A percentile compares a stretch with the other conserved stretches of the same genome.
Evolutionary conservation across 176 grass and related monocot genomes (phyloP).

Genomic region (Pharus latifolius): DNA sequence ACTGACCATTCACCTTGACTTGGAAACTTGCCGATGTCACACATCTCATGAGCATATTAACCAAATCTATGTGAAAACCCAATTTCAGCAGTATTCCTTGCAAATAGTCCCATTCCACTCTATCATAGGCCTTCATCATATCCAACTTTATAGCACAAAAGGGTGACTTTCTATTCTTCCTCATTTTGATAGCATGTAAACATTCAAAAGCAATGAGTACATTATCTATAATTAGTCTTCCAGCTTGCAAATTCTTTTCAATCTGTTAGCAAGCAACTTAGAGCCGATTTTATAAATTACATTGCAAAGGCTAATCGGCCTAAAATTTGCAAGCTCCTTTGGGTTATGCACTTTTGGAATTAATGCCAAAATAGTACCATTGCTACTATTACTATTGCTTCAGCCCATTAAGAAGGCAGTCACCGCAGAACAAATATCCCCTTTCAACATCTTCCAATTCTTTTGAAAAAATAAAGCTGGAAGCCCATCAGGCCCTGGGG

Average conservation of each 20-base stretch:
- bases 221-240: background rate
- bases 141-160: too few relatives aligned
- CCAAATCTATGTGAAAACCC: background rate
- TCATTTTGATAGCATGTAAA: background rate
- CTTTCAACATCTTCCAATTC: fast-evolving
- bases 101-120: background rate
- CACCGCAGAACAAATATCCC: fast-evolving
- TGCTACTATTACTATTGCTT: background rate
- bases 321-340: too few relatives aligned
- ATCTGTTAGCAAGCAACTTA: background rate
- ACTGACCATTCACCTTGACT: background rate
- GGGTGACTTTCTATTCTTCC: background rate
- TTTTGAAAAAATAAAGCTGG: background rate
- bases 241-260: fast-evolving
- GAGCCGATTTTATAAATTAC: background rate
- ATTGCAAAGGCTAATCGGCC: too few relatives aligned
- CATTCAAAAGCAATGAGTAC: background rate
- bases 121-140: background rate
- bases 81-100: background rate
- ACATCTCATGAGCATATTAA: background rate
- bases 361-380: background rate
- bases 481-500: background rate
- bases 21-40: background rate
- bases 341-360: background rate
- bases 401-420: background rate